Percentiles rank a stretch among this genome's conserved stretches.
Evolutionary conservation across 768 basidiomycete species (phyloP).

Genomic region (Trametes meyenii): DNA sequence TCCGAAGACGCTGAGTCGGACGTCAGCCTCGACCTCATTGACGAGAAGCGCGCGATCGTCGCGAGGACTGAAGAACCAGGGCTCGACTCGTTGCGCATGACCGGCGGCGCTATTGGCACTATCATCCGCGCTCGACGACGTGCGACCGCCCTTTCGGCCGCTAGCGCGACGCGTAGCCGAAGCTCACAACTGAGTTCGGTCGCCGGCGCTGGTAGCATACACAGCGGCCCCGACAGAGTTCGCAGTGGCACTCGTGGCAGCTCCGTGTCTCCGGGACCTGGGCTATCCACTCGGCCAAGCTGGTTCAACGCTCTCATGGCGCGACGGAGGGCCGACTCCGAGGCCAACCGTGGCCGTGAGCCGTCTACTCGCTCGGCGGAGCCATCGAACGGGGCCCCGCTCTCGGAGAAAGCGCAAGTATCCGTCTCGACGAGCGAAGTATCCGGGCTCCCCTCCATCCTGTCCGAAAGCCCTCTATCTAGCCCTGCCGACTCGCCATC

Average conservation of each 20-base stretch:
- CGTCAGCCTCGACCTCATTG: slow-evolving; percentile 21
- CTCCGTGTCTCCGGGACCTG: slow-evolving; percentile 5
- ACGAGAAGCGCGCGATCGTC: slow-evolving; percentile 29
- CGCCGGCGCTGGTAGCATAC: slow-evolving; percentile 7
- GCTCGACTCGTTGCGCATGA: slow-evolving; percentile 84
- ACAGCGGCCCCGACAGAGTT: slow-evolving; percentile 3
- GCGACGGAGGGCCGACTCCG: neutral
- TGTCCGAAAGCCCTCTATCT: slow-evolving; percentile 9
- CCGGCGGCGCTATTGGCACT: slow-evolving; percentile 85
- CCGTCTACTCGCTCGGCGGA: neutral
- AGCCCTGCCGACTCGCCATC: neutral
- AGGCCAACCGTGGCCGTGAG: neutral
- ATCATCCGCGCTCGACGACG: slow-evolving; percentile 64
- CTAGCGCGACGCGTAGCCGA: slow-evolving; percentile 20
- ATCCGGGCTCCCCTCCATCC: neutral
- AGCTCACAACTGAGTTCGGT: slow-evolving; percentile 6
- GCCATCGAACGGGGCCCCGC: neutral
- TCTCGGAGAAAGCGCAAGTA: slow-evolving; percentile 10
- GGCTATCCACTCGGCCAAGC: neutral
- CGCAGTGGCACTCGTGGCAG: slow-evolving; percentile 3
- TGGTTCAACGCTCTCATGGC: slow-evolving; percentile 16
- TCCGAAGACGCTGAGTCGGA: slow-evolving; percentile 11
- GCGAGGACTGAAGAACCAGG: slow-evolving; percentile 76
- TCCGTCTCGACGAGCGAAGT: slow-evolving; percentile 7
- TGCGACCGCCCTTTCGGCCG: slow-evolving; percentile 26